A percentile compares a stretch with the other conserved stretches of the same genome.
These are phyloP conservation scores for Nakaseomyces delphensis DNA, from an alignment of 1,139 yeast genomes.

Conservation along the genomic window DNA sequence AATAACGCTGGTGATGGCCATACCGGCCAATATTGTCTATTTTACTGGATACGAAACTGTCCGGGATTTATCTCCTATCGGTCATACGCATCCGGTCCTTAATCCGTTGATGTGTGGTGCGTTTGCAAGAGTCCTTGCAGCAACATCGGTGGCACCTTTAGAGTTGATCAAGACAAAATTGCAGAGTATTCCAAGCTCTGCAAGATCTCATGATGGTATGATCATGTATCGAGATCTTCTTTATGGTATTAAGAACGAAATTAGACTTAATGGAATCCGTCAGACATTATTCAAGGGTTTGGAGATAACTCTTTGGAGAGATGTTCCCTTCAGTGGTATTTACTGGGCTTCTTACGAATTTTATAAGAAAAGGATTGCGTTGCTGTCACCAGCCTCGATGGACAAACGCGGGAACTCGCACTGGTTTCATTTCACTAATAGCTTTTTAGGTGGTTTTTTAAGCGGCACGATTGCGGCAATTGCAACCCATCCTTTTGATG, in stretches of 20 bases:
- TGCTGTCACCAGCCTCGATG: constrained; percentile 1
- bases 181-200: constrained; percentile 65
- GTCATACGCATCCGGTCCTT: constrained; percentile 36
- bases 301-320: constrained; percentile 86
- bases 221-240: constrained; percentile 41
- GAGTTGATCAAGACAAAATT: constrained; percentile 81
- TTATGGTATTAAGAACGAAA: constrained; percentile 48
- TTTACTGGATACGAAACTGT: constrained; percentile 88
- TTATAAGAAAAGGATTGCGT: constrained; percentile 26
- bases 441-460: constrained; percentile 75
- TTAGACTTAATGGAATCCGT: constrained; percentile 46
- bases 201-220: constrained; percentile 25
- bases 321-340: constrained; percentile 91
- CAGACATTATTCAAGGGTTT: constrained; percentile 73
- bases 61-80: constrained; percentile 63
- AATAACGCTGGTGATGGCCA: constrained; percentile 74
- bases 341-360: constrained; percentile 86
- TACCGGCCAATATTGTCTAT: constrained; percentile 89
- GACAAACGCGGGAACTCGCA: constrained; percentile 31
- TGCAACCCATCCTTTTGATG: constrained; percentile 90
- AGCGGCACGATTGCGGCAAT: constrained; percentile 84
- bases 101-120: constrained; percentile 87
- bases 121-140: constrained; percentile 72
- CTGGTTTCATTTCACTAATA: constrained; percentile 53
- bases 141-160: constrained; percentile 77